Evolutionary conservation across 306 rosid genomes (phyloP), one percentile per base, ranked within the genome.

Genomic region (Medicago ruthenica): DNA sequence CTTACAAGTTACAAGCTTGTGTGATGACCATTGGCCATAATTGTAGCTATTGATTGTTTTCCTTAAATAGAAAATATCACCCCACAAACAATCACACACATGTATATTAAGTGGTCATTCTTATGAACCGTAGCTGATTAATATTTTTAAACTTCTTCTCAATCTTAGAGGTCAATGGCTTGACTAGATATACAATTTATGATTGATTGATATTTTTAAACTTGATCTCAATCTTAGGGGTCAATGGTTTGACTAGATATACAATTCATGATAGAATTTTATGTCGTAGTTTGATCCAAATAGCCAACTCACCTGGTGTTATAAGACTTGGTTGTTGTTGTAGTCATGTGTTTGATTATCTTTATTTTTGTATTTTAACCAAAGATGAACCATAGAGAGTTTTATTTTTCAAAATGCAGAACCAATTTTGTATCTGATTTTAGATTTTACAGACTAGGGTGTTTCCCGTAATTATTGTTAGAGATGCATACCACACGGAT

Each of bases 381-480:
- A 18, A 60, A 61, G 66, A 62, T 75, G 73, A 31, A 62, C 21
- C 67, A 10, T 14, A 44, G 36, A 47, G 53, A 37, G 42, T 60
- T 77, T 51, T 53, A 55, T 63, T 51, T 42, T 74, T 75, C 53
- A 57, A 53, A 61, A 55, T 67, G 50, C 20, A 42, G 41, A 59
- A 73, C n/a, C 36, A 66, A 50, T 73, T n/a, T 66, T 45, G 65
- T 57, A 58, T 67, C 36, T 82, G 24, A 50, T 67, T 10, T 73
- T 65, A 22, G 14, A 31, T 55, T 59, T 76, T 44, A 20, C 58
- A 44, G 45, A 42, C 22, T 42, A 21, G n/a, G 54, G 51, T 61
- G 53, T 20, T 20, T 63, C 31, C 34, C 40, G 47, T 58, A 55
- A 63, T 61, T 47, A n/a, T 48, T 61, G 59, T 68, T 53, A 70